Conservation (phyloP, 495 filamentous ascomycete species). For the Filosporella fistucella region DNA sequence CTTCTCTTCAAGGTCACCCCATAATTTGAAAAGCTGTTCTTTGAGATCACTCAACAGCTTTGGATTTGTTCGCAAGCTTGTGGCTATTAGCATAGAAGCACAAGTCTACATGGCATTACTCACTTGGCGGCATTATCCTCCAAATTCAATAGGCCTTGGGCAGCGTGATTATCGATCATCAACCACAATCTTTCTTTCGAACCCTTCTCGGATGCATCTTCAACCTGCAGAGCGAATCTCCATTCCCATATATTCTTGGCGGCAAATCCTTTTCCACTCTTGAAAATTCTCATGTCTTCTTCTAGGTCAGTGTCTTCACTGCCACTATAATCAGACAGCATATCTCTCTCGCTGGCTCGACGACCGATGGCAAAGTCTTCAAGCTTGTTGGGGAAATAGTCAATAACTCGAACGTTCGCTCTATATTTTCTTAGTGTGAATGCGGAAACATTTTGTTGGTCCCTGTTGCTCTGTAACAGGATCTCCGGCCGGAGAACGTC, state of each 20-base stretch:
- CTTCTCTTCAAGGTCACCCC: conserved; percentile 82
- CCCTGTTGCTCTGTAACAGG: conserved; percentile 28
- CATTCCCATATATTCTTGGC: conserved; percentile 60
- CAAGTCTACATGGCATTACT: conserved; percentile 19
- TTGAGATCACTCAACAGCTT: conserved; percentile 44
- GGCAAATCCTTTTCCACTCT: conserved; percentile 16
- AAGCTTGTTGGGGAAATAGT: conserved; percentile 70
- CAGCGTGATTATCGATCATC: conserved; percentile 60
- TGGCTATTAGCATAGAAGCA: conserved; percentile 4
- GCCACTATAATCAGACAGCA: conserved; percentile 40
- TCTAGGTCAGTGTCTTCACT: conserved; percentile 30
- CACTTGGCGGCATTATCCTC: conserved; percentile 59
- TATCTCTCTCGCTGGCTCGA: conserved; percentile 36
- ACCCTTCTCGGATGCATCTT: conserved; percentile 45
- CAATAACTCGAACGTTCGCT: conserved; percentile 65
- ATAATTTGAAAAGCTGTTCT: conserved; percentile 74
- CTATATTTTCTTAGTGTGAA: conserved; percentile 75
- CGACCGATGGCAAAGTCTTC: conserved; percentile 65
- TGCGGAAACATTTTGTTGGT: conserved; percentile 45
- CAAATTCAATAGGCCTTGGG: conserved; percentile 58
- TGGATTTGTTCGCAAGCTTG: conserved; percentile 53
- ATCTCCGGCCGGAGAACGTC: conserved; percentile 45
- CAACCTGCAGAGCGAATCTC: conserved; percentile 71
- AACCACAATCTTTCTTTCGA: conserved; percentile 49
- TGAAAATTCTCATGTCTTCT: conserved; percentile 20